Percentiles rank a stretch among this genome's conserved stretches.
Conservation (phyloP, 495 filamentous ascomycete genomes). For the Trypethelium eluteriae region DNA sequence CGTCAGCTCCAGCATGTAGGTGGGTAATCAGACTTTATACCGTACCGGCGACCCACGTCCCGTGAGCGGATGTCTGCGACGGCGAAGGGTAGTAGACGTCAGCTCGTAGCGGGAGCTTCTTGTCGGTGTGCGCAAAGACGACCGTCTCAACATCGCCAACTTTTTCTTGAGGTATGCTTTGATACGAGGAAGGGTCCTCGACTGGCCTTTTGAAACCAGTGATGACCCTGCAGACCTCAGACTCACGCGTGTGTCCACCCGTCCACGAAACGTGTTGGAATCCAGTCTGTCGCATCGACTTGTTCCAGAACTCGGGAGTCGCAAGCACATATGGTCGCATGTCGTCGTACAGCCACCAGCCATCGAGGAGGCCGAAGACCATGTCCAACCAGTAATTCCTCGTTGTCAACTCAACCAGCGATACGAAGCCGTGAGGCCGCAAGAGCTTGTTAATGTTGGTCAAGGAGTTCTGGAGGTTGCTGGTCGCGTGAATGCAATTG, state of each 20-base stretch:
- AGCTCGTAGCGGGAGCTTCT: not conserved
- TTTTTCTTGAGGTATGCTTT: not conserved
- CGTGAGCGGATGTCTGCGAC: not conserved
- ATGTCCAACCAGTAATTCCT: not conserved
- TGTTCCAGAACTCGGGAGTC: not conserved
- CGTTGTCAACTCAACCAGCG: conserved; percentile 17
- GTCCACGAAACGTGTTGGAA: not conserved
- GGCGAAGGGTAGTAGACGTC: not conserved
- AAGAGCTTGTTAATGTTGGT: conserved; percentile 17
- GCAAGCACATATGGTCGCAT: not conserved
- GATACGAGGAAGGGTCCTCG: not conserved
- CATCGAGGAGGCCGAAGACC: not conserved
- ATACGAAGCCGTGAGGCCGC: conserved; percentile 22
- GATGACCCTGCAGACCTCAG: not conserved
- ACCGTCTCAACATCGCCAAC: not conserved
- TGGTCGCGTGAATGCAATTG: conserved; percentile 22
- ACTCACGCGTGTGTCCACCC: not conserved
- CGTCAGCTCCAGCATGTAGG: not conserved
- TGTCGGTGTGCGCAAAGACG: not conserved
- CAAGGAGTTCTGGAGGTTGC: conserved; percentile 13
- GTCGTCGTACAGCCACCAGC: not conserved
- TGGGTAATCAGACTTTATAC: not conserved
- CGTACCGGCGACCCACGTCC: not conserved
- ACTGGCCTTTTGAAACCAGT: not conserved
- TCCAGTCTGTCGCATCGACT: not conserved